Percentiles rank a stretch among this genome's conserved stretches.
Conservation (phyloP, 73 alveolate genomes). For the Paraurostyla sp. region DNA sequence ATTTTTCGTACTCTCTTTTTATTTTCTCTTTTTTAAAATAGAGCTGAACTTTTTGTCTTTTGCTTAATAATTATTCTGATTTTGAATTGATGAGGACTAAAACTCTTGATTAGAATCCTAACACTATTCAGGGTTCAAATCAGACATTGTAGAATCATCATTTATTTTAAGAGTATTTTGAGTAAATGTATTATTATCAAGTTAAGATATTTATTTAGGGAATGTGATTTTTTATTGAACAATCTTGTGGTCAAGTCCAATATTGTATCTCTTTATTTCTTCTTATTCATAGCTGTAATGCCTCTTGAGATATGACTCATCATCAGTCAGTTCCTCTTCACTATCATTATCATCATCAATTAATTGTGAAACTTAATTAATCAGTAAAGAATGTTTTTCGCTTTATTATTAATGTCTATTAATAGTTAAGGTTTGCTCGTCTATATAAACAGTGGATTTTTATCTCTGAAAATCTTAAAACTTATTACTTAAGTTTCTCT, state of each 20-base stretch:
- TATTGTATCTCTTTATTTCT: neutral
- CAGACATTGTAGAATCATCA: too few species aligned
- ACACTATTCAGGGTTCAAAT: too few species aligned
- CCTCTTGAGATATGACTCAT: slow-evolving; percentile 3
- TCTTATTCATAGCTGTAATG: neutral
- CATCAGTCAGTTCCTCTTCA: slow-evolving; percentile 35
- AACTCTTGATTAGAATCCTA: too few species aligned
- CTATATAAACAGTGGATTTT: too few species aligned
- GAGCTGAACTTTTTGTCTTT: neutral
- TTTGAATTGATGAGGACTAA: too few species aligned
- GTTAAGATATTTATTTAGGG: neutral
- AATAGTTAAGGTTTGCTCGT: too few species aligned
- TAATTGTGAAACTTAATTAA: too few species aligned
- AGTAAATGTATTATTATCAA: too few species aligned
- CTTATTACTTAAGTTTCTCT: neutral
- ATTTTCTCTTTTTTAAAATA: neutral
- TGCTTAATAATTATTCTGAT: too few species aligned
- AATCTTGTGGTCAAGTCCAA: slow-evolving; percentile 7
- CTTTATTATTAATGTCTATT: too few species aligned
- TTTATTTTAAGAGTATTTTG: too few species aligned
- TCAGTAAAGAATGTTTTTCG: too few species aligned
- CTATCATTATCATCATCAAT: neutral
- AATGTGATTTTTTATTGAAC: neutral
- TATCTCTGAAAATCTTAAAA: neutral
- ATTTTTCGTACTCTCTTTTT: neutral